Percentiles rank a stretch among this genome's conserved stretches.
Conservation (phyloP, 306 rosid genomes). For the Vigna hirtella region DNA sequence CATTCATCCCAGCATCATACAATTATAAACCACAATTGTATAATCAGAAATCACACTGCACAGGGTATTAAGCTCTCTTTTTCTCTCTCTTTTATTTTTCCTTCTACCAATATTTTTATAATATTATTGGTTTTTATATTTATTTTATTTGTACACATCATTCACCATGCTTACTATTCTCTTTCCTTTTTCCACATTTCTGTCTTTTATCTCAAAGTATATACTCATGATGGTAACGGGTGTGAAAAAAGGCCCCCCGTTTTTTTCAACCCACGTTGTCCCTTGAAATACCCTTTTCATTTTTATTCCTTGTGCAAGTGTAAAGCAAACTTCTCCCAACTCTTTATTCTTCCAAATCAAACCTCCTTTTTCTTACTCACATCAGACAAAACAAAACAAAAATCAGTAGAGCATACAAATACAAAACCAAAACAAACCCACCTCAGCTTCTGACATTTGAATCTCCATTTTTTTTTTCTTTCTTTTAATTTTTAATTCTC, state of each 20-base stretch:
- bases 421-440: slow-evolving; percentile 36
- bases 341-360: slow-evolving; percentile 38
- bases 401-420: neutral
- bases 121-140: neutral
- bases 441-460: slow-evolving; percentile 48
- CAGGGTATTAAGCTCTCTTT: neutral
- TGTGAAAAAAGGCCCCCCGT: neutral
- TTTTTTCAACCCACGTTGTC: slow-evolving; percentile 44
- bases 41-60: neutral
- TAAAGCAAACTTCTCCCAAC: slow-evolving; percentile 40
- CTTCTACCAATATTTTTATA: too few species aligned
- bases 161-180: neutral
- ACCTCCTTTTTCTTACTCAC: slow-evolving; percentile 35
- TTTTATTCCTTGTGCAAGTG: slow-evolving; percentile 45
- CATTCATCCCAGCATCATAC: slow-evolving; percentile 24
- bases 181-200: neutral
- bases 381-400: slow-evolving; percentile 34
- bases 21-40: slow-evolving; percentile 12
- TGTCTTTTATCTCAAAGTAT: slow-evolving; percentile 7
- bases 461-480: slow-evolving; percentile 6
- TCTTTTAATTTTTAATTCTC: neutral
- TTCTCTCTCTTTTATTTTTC: neutral
- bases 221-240: slow-evolving; percentile 1
- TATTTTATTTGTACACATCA: neutral
- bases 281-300: slow-evolving; percentile 38